Conservation (phyloP, 2,329 filamentous ascomycete genomes). For the Penicillium sumatraense region DNA sequence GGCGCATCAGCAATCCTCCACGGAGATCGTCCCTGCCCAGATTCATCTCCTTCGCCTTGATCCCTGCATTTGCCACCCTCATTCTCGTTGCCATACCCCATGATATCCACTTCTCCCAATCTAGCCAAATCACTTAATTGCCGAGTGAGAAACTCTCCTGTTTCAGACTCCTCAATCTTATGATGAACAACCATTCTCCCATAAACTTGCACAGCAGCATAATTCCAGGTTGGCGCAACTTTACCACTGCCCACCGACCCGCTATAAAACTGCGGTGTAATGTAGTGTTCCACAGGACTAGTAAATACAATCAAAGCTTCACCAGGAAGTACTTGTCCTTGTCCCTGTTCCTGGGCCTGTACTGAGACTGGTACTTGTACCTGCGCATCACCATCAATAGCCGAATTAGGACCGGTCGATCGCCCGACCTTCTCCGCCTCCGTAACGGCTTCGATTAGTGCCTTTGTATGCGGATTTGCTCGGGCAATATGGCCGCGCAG, state of each 20-base stretch:
- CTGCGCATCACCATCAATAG: background rate
- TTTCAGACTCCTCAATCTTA: conserved; percentile 5
- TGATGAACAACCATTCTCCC: conserved; percentile 20
- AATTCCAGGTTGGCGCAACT: conserved; percentile 74
- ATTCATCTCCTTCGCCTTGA: no score
- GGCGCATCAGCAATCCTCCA: conserved; percentile 26
- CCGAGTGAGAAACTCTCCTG: conserved; percentile 10
- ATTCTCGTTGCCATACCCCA: conserved; percentile 11
- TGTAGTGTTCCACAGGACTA: conserved; percentile 25
- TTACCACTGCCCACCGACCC: conserved; percentile 67
- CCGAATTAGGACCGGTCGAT: background rate
- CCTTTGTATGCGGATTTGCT: conserved; percentile 24
- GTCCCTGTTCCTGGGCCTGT: background rate
- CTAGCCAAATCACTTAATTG: conserved; percentile 20
- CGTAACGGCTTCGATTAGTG: conserved; percentile 20
- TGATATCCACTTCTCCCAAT: conserved; percentile 20
- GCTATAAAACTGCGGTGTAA: conserved; percentile 65
- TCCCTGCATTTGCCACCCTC: background rate
- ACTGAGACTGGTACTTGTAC: background rate
- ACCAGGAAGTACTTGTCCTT: conserved; percentile 1
- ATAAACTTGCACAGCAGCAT: conserved; percentile 57
- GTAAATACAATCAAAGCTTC: conserved; percentile 27
- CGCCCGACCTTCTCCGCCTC: background rate
- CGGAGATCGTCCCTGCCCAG: conserved; percentile 4
- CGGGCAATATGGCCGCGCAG: conserved; percentile 27